Conservation (phyloP, 2,329 filamentous ascomycete genomes). For the Fusarium pseudonygamai region DNA sequence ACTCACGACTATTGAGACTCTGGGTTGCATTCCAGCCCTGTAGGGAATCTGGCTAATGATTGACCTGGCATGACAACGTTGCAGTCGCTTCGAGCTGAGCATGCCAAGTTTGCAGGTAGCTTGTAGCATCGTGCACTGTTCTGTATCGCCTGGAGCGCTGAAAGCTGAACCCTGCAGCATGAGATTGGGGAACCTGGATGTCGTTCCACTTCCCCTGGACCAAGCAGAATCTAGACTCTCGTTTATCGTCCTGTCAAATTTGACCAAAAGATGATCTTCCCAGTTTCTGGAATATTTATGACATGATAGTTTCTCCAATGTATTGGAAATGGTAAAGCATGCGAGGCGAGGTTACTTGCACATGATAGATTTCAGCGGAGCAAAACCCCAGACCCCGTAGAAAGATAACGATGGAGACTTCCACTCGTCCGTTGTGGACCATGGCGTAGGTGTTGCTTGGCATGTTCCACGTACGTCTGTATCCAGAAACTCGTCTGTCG, state of each 20-base stretch:
- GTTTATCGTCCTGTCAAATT: neutral
- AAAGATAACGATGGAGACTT: neutral
- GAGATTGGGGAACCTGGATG: neutral
- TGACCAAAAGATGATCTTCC: neutral
- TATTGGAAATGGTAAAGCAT: neutral
- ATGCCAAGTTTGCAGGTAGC: neutral
- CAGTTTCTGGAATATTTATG: neutral
- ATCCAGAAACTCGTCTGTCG: neutral
- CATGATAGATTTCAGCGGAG: neutral
- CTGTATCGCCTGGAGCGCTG: neutral
- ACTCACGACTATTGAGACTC: neutral
- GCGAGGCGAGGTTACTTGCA: neutral
- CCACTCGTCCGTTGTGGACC: neutral
- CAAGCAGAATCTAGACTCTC: neutral
- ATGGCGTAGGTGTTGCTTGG: neutral
- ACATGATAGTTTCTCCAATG: neutral
- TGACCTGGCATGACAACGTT: neutral
- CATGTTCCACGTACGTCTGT: neutral
- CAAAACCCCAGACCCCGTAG: neutral
- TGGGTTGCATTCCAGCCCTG: neutral
- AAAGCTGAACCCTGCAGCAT: neutral
- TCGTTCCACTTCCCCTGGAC: neutral
- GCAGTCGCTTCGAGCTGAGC: neutral
- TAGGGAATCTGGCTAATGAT: neutral
- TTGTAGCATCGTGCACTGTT: neutral